Conservation (phyloP, 1,284 basidiomycete genomes). For the Rhizoctonia solani region DNA sequence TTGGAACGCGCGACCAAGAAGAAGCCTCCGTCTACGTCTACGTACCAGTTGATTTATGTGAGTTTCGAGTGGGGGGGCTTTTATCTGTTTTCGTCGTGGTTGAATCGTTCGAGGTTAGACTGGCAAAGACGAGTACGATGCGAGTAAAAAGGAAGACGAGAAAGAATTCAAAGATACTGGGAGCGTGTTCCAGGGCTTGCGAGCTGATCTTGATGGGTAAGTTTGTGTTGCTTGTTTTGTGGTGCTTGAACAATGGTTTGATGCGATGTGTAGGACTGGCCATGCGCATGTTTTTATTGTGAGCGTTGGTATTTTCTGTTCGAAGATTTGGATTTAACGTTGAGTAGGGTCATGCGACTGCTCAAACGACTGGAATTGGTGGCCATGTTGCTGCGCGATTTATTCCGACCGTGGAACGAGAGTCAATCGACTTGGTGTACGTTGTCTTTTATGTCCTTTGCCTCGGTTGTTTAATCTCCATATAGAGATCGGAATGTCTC, state of each 20-base stretch:
- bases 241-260: background rate
- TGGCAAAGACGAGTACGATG: slow-evolving; percentile 85
- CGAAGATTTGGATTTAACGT: slow-evolving; percentile 33
- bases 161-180: slow-evolving; percentile 62
- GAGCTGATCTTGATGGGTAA: slow-evolving; percentile 81
- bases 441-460: slow-evolving; percentile 45
- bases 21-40: slow-evolving; percentile 78
- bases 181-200: slow-evolving; percentile 84
- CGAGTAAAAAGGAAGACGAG: slow-evolving; percentile 67
- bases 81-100: background rate
- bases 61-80: slow-evolving; percentile 41
- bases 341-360: slow-evolving; percentile 73
- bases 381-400: slow-evolving; percentile 92
- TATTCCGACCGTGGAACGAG: slow-evolving; percentile 96
- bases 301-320: slow-evolving; percentile 40
- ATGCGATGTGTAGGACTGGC: slow-evolving; percentile 53
- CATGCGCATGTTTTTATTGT: slow-evolving; percentile 79
- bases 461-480: slow-evolving; percentile 42
- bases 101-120: slow-evolving; percentile 62
- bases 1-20: slow-evolving; percentile 95
- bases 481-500: slow-evolving; percentile 66
- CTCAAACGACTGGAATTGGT: slow-evolving; percentile 91
- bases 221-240: slow-evolving; percentile 39
- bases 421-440: slow-evolving; percentile 88
- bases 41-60: slow-evolving; percentile 86